phyloP scores from a whole-genome alignment of 139 green algal species.

The Closterium sp. region DNA sequence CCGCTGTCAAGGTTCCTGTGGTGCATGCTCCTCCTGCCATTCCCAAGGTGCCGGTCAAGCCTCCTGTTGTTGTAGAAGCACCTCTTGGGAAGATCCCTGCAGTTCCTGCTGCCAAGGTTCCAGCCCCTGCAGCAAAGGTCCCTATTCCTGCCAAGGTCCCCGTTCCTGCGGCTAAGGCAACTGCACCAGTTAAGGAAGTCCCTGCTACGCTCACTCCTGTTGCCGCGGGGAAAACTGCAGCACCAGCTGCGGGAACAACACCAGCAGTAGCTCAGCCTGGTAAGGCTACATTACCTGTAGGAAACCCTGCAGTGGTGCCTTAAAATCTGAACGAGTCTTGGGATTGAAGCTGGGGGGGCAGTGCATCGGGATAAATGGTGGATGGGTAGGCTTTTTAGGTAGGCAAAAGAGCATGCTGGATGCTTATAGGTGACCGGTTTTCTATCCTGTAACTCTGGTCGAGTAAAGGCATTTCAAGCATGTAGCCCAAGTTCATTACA shows the following conservation, averaged over 20 bases:
- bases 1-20: not conserved
- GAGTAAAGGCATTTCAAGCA: too few species aligned
- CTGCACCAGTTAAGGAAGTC: not conserved
- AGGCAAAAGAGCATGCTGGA: too few species aligned
- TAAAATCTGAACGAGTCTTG: too few species aligned
- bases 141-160: not conserved
- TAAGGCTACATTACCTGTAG: too few species aligned
- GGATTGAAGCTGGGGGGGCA: not conserved
- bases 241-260: not conserved
- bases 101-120: not conserved
- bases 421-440: too few species aligned
- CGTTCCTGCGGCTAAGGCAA: not conserved
- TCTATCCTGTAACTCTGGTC: too few species aligned
- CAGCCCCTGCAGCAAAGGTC: too few species aligned
- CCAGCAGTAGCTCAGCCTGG: too few species aligned
- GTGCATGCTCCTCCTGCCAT: not conserved
- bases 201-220: not conserved
- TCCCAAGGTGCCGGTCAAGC: not conserved
- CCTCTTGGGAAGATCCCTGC: not conserved
- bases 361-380: not conserved
- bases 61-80: not conserved
- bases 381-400: not conserved
- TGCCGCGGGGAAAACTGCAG: not conserved
- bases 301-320: not conserved
- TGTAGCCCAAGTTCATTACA: too few species aligned